Conservation (phyloP, 371 early-diverging fungal genomes). For the Thermomucor indicae-seudaticae region DNA sequence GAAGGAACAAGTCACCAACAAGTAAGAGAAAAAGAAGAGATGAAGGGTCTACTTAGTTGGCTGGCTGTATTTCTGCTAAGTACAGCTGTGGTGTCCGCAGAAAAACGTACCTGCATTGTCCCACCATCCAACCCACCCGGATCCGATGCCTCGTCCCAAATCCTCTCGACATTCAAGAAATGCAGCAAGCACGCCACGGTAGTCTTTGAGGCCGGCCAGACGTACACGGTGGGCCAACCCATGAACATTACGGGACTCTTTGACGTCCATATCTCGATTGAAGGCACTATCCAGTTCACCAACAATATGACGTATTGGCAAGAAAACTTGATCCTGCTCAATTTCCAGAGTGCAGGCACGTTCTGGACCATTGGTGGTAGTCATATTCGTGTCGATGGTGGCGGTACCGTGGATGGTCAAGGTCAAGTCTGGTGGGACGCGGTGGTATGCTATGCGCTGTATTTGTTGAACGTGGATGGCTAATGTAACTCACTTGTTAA, state of each 20-base stretch:
- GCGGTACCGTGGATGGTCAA: slow-evolving; percentile 14
- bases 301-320: slow-evolving; percentile 15
- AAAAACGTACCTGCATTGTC: slow-evolving; percentile 4
- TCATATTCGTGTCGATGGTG: slow-evolving; percentile 13
- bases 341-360: slow-evolving; percentile 21
- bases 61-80: too few species aligned
- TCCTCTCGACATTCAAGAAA: slow-evolving; percentile 3
- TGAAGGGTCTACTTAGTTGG: too few species aligned
- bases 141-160: slow-evolving; percentile 2
- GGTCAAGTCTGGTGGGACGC: slow-evolving; percentile 22
- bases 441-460: slow-evolving; percentile 6
- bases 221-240: slow-evolving; percentile 3
- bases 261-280: slow-evolving; percentile 13
- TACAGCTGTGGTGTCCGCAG: too few species aligned
- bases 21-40: too few species aligned
- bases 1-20: too few species aligned
- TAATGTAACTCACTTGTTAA: not conserved
- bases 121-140: not conserved
- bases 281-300: slow-evolving; percentile 10
- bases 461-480: too few species aligned
- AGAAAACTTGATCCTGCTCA: slow-evolving; percentile 12
- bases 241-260: slow-evolving; percentile 17
- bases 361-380: slow-evolving; percentile 20
- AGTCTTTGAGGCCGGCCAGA: not conserved
- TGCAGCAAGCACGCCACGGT: slow-evolving; percentile 3